Evolutionary conservation across 1,139 yeast species (phyloP), one percentile per base, ranked within the genome.

Genomic region (Yamadazyma pseudoaaseri): DNA sequence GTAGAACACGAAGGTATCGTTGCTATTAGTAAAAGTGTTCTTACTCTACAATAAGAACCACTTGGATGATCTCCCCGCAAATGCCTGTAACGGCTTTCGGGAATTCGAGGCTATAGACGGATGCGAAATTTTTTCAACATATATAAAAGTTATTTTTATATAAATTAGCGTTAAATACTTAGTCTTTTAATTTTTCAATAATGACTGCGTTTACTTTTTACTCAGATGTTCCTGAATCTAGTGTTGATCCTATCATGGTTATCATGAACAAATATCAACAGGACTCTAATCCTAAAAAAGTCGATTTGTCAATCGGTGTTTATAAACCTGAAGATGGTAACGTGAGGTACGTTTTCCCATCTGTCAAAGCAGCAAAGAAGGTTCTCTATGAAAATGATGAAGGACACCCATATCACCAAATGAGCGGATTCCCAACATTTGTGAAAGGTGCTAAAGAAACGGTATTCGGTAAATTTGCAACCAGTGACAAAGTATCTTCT

Each of bases 301-400:
- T 67, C 20, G 74, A 69, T 39, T 63, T 66, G 14, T 56, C 68
- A 17, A 65, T 68, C 21, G 75, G 75, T 2, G 73, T 69, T 16
- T 69, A 68, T 51, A 67, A 65, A 41, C 57, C 63, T 24, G 68
- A 60, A 36, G 41, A 51, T 10, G 74, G 74, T 3, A 49, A 50
- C 17, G 23, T 32, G 16, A 52, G 62, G 28, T 65, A 56, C 46
- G 54, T 60, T 6, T 66, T 65, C 45, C 73, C 73, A 8, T 49
- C 65, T 16, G 69, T 69, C 11, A 48, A 49, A 16, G 45, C 51
- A 36, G 72, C 73, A 29, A 68, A 69, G 41, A 44, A 52, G 17
- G 43, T 47, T 15, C 55, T 67, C 34, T 45, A 49, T 24, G 48
- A 49, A 13, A 54, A 63, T 34, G 70, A 67, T 37, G 66, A 69